Base-by-base conservation (phyloP, 129 eudicot genomes). In the Flaveria bidentis region DNA sequence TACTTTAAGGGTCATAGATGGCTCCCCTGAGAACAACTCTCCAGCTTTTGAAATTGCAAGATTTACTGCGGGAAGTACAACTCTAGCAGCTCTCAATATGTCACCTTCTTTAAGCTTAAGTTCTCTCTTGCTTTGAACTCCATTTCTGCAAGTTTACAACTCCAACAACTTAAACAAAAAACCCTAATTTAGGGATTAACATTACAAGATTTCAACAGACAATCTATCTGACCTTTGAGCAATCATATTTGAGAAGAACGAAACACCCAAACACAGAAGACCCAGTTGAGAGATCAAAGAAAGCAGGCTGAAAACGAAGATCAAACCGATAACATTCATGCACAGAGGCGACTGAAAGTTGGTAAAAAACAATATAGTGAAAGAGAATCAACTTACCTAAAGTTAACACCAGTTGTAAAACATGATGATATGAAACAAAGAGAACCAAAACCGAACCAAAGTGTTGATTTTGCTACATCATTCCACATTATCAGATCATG, bases 381-480 rank as follows among this genome's bases (percentile, higher is more conserved):
- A 44, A 25, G 17, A 71, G 17, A 13, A 20, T 30, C 6, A 30
- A 50, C 53, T 76, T 79, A 94, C 98, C 98, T 94, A 68, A 88
- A 91, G 74, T 53, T 75, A 61, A 94, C 51, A 7, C 97, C 89
- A n/a, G 61, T 81, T 25, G 97, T 66, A 49, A 94, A 94, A 72
- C 97, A 89, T 26, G 98, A 94, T 77, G 98, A 94, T 36, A 94
- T 17, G 78, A 94, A 85, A 72, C 97, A 91, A 71, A 91, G 90
- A n/a, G 90, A 91, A 3, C 98, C 96, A 47, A 89, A 89, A 12
- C 98, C 98, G 55, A 94, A 94, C 97, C 98, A 91, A 73, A 94
- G 96, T 81, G 93, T 86, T 44, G 98, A 91, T 84, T 86, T 94
- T 57, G 98, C 90, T 2, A 86, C 86, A 80, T 94, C 98, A 78